Evolutionary conservation across 208 protist species (phyloP).

Genomic region (Trypanosoma mega): DNA sequence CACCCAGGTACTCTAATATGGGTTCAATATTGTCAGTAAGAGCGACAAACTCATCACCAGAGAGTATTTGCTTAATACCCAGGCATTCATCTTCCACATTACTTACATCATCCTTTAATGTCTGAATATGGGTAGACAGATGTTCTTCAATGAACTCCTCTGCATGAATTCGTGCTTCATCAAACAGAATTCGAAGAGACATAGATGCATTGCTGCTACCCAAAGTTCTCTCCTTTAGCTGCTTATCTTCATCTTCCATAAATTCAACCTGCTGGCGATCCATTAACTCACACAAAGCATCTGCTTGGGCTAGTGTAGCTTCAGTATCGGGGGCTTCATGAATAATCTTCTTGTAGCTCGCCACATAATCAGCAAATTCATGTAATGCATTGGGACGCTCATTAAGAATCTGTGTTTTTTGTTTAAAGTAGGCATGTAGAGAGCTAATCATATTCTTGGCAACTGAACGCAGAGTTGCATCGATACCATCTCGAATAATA

Average conservation of each 20-base stretch:
- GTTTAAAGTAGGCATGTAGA: constrained; percentile 85
- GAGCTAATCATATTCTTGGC: constrained; percentile 54
- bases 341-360: constrained; percentile 81
- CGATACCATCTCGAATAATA: constrained; percentile 68
- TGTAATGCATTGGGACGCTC: constrained; percentile 64
- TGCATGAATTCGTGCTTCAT: constrained; percentile 77
- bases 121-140: constrained; percentile 66
- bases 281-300: constrained; percentile 90
- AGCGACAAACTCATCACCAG: constrained; percentile 82
- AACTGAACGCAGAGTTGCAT: constrained; percentile 70
- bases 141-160: constrained; percentile 90
- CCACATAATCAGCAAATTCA: constrained; percentile 87
- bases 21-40: constrained; percentile 81
- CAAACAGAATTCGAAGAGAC: constrained; percentile 82
- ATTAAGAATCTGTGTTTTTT: constrained; percentile 84
- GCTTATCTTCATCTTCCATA: constrained; percentile 86
- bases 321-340: constrained; percentile 50
- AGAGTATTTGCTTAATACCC: constrained; percentile 80
- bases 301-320: constrained; percentile 67
- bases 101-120: constrained; percentile 64
- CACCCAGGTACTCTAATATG: constrained; percentile 81
- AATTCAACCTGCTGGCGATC: constrained; percentile 89
- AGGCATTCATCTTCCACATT: constrained; percentile 88
- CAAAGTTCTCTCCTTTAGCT: constrained; percentile 88
- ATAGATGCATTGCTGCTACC: constrained; percentile 56